Percentiles rank a stretch among this genome's conserved stretches.
Conservation (phyloP, 140 eudicot genomes). For the Flaveria floridana region DNA sequence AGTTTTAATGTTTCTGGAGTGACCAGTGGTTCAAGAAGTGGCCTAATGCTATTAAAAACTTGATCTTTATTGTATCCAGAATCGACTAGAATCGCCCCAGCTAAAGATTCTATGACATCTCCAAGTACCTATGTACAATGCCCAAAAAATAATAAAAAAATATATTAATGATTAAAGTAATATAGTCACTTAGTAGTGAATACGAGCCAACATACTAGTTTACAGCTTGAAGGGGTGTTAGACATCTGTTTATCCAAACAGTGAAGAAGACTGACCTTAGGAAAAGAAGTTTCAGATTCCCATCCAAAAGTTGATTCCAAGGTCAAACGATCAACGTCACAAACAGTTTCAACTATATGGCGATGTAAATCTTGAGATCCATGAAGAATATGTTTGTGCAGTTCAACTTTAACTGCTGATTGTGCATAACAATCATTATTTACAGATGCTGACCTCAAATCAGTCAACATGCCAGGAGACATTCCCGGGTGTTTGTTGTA, state of each 20-base stretch:
- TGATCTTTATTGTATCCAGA: slow-evolving; percentile 58
- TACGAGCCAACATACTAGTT: background rate
- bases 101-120: slow-evolving; percentile 78
- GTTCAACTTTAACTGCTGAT: slow-evolving; percentile 48
- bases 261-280: slow-evolving; percentile 51
- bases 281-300: slow-evolving; percentile 61
- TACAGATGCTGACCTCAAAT: slow-evolving; percentile 82
- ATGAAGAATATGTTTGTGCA: slow-evolving; percentile 70
- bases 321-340: slow-evolving; percentile 27
- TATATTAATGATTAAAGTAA: background rate
- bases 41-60: slow-evolving; percentile 59
- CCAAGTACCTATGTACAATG: slow-evolving; percentile 61
- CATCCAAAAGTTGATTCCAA: slow-evolving; percentile 56
- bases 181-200: background rate
- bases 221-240: no score
- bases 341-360: slow-evolving; percentile 40
- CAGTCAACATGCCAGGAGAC: slow-evolving; percentile 74
- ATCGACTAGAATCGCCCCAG: slow-evolving; percentile 75
- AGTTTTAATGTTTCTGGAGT: slow-evolving; percentile 67
- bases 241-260: background rate
- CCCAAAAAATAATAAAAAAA: background rate
- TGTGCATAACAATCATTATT: slow-evolving; percentile 77
- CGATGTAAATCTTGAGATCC: slow-evolving; percentile 58
- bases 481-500: slow-evolving; percentile 59
- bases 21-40: slow-evolving; percentile 71